A percentile compares a stretch with the other conserved stretches of the same genome.
These are phyloP conservation scores for Auxenochlorella pyrenoidosa DNA, from an alignment of 139 green algal genomes.

Conservation along the genomic window DNA sequence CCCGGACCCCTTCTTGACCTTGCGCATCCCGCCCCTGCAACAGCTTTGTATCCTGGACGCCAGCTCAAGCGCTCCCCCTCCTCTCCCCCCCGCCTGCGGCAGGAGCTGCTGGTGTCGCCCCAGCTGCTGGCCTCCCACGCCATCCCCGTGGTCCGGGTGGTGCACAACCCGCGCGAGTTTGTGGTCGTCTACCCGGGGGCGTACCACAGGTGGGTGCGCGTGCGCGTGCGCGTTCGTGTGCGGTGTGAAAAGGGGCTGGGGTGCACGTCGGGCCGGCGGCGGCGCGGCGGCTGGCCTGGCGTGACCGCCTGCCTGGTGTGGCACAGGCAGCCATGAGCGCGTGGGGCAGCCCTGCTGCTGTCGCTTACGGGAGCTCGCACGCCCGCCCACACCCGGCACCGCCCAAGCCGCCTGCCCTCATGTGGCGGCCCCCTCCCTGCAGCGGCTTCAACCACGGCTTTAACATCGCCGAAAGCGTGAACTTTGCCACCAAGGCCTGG, in stretches of 20 bases:
- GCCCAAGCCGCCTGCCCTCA: too few species aligned
- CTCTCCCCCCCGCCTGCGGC: background rate
- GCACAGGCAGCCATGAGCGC: too few species aligned
- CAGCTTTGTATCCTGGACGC: too few species aligned
- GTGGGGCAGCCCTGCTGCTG: too few species aligned
- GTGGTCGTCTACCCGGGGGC: conserved; percentile 80
- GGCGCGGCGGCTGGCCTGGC: too few species aligned
- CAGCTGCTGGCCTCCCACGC: conserved; percentile 59
- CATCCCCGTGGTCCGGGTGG: conserved; percentile 61
- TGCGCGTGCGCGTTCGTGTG: background rate
- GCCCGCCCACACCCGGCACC: too few species aligned
- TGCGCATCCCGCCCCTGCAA: too few species aligned
- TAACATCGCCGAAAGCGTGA: conserved; percentile 80
- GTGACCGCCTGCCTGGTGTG: too few species aligned
- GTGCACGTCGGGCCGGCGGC: too few species aligned
- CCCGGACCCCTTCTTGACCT: background rate
- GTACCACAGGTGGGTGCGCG: conserved; percentile 41
- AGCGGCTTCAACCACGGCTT: conserved; percentile 81
- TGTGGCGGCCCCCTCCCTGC: conserved; percentile 45
- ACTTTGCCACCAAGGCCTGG: conserved; percentile 78
- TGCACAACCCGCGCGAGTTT: conserved; percentile 77
- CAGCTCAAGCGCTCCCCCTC: too few species aligned
- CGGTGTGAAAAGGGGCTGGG: too few species aligned
- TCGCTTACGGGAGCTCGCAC: too few species aligned
- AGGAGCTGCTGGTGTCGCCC: conserved; percentile 74